Percentiles rank a stretch among this genome's conserved stretches.
Conservation (phyloP, 805 yeast genomes). For the Lachancea kluyveri region DNA sequence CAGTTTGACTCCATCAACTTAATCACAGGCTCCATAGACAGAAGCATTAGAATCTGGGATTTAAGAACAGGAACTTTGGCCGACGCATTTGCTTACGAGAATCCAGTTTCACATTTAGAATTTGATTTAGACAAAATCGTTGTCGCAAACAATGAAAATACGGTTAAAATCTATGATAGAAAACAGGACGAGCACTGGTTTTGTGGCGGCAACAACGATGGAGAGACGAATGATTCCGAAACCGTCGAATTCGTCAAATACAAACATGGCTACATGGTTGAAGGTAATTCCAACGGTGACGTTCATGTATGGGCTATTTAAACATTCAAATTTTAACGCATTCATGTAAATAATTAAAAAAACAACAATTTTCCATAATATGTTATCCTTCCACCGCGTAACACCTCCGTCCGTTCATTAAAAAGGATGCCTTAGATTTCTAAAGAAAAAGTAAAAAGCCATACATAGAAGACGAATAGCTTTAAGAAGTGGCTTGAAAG, state of each 20-base stretch:
- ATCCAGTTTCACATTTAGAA: conserved; percentile 48
- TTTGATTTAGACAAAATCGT: conserved; percentile 56
- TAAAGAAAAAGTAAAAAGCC: too few relatives aligned
- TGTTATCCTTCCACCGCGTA: too few relatives aligned
- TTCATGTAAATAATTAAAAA: too few relatives aligned
- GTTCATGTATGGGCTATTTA: conserved; percentile 60
- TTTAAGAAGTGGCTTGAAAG: too few relatives aligned
- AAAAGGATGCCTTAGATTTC: too few relatives aligned
- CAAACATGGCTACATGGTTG: conserved; percentile 59
- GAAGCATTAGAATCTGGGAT: conserved; percentile 68
- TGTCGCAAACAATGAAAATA: conserved; percentile 42
- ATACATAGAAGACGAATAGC: too few relatives aligned
- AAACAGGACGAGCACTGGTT: conserved; percentile 45
- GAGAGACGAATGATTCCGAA: conserved; percentile 13
- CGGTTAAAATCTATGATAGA: conserved; percentile 55
- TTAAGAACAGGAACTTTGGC: conserved; percentile 57
- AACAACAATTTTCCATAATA: too few relatives aligned
- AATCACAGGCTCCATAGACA: conserved; percentile 57
- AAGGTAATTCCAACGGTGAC: conserved; percentile 55
- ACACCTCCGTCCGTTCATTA: too few relatives aligned
- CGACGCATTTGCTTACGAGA: conserved; percentile 56
- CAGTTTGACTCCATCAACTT: conserved; percentile 64
- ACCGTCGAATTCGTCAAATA: conserved; percentile 41
- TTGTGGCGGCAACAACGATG: conserved; percentile 39
- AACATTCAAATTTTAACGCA: conserved; percentile 2